A percentile compares a stretch with the other conserved stretches of the same genome.
Evolutionary conservation across 2,329 filamentous ascomycete species (phyloP).

Genomic region (Colletotrichum cordylinicola): DNA sequence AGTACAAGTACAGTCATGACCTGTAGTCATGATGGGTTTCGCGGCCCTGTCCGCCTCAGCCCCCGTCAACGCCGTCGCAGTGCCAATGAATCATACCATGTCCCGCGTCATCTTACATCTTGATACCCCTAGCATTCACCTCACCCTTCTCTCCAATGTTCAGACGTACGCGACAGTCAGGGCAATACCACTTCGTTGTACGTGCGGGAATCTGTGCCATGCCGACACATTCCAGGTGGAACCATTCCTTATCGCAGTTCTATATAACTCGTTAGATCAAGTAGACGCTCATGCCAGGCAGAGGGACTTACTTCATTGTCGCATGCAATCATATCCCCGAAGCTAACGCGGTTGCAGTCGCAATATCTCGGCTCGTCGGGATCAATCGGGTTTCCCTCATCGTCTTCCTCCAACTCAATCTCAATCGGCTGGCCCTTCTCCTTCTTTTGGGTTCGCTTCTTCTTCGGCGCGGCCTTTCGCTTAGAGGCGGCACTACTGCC

Average conservation of each 20-base stretch:
- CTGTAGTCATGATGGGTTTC: background rate
- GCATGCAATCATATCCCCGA: slow-evolving; percentile 83
- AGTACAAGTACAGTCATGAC: background rate
- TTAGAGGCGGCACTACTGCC: slow-evolving; percentile 73
- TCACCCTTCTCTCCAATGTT: slow-evolving; percentile 70
- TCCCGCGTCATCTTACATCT: slow-evolving; percentile 37
- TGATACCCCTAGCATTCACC: slow-evolving; percentile 63
- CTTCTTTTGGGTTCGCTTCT: slow-evolving; percentile 56
- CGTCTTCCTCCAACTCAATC: slow-evolving; percentile 64
- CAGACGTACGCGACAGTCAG: slow-evolving; percentile 70
- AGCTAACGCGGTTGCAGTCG: slow-evolving; percentile 79
- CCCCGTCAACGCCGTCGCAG: background rate
- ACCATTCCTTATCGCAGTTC: slow-evolving; percentile 84
- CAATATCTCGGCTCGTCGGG: slow-evolving; percentile 80
- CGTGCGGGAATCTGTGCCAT: slow-evolving; percentile 71
- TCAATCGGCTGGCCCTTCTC: slow-evolving; percentile 49
- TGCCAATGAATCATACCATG: background rate
- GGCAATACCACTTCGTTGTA: slow-evolving; percentile 86
- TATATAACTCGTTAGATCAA: slow-evolving; percentile 30
- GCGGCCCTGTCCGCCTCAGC: background rate
- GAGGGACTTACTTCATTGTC: slow-evolving; percentile 74
- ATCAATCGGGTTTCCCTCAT: slow-evolving; percentile 74
- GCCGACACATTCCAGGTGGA: slow-evolving; percentile 80
- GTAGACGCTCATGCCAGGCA: slow-evolving; percentile 20
- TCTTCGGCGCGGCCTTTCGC: slow-evolving; percentile 75